Conservation (phyloP, 1,284 basidiomycete genomes). For the Xerocomus cyaneibrunnescens region DNA sequence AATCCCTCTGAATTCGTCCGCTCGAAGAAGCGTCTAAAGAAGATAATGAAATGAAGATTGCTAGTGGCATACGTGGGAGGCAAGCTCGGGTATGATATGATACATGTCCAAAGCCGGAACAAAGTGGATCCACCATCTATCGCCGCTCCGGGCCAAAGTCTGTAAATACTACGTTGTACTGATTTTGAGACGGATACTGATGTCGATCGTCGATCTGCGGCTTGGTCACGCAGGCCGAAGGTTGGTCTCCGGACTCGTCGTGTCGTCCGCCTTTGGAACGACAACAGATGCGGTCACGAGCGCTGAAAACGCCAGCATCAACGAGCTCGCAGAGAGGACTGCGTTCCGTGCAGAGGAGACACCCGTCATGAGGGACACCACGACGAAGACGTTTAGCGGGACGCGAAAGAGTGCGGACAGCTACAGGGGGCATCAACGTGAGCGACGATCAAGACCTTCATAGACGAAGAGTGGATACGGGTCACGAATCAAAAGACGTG, state of each 20-base stretch:
- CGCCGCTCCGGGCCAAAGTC: neutral
- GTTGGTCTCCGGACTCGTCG: slow-evolving; percentile 19
- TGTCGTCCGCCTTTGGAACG: slow-evolving; percentile 34
- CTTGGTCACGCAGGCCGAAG: slow-evolving; percentile 16
- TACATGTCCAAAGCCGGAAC: neutral
- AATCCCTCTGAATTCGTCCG: no score
- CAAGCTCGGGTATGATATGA: neutral
- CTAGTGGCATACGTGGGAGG: no score
- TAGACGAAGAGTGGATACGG: neutral
- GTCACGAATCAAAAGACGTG: neutral
- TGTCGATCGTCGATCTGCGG: neutral
- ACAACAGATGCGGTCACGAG: slow-evolving; percentile 56
- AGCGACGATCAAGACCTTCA: neutral
- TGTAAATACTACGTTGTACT: neutral
- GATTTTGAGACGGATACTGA: neutral
- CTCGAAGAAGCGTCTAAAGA: no score
- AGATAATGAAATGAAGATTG: no score
- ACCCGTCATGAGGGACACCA: slow-evolving; percentile 67
- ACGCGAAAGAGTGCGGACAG: slow-evolving; percentile 71
- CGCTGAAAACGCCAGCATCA: slow-evolving; percentile 60
- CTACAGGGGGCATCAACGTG: slow-evolving; percentile 33
- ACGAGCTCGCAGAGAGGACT: slow-evolving; percentile 59
- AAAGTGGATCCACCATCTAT: neutral
- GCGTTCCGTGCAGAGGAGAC: slow-evolving; percentile 62
- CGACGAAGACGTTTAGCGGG: slow-evolving; percentile 72